These are phyloP conservation scores for Phyllosticta paracitricarpa DNA, from an alignment of 2,329 filamentous ascomycete species.

Conservation along the genomic window DNA sequence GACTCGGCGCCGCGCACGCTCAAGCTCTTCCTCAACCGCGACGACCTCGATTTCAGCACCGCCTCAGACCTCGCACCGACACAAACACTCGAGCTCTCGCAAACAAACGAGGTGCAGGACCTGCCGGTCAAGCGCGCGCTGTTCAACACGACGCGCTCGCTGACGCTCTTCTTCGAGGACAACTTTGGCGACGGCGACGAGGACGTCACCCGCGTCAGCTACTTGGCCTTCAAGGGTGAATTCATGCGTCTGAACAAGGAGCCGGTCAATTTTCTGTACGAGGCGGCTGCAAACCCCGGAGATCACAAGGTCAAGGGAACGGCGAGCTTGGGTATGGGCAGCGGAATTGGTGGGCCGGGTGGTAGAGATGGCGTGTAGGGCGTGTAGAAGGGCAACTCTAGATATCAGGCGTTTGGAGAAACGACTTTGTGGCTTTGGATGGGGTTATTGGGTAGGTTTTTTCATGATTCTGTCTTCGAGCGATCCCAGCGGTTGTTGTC, in stretches of 20 bases:
- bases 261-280: slow-evolving; percentile 80
- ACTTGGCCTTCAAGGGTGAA: slow-evolving; percentile 88
- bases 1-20: slow-evolving; percentile 68
- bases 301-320: slow-evolving; percentile 58
- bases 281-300: slow-evolving; percentile 81
- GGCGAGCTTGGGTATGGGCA: slow-evolving; percentile 25
- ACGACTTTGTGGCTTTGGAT: too few relatives aligned
- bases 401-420: too few relatives aligned
- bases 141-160: slow-evolving; percentile 74
- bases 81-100: slow-evolving; percentile 68
- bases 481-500: too few relatives aligned
- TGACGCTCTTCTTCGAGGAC: slow-evolving; percentile 83
- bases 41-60: slow-evolving; percentile 73
- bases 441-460: too few relatives aligned
- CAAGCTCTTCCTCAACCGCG: slow-evolving; percentile 78
- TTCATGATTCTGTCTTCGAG: too few relatives aligned
- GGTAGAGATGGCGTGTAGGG: slow-evolving; percentile 9
- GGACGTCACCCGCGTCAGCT: slow-evolving; percentile 60
- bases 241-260: slow-evolving; percentile 80
- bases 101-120: slow-evolving; percentile 75
- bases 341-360: slow-evolving; percentile 13
- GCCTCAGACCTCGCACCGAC: slow-evolving; percentile 61
- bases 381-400: too few relatives aligned
- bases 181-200: slow-evolving; percentile 73
- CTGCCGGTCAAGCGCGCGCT: slow-evolving; percentile 76